phyloP scores from a whole-genome alignment of 306 rosid genomes.

The Prunus mume region DNA sequence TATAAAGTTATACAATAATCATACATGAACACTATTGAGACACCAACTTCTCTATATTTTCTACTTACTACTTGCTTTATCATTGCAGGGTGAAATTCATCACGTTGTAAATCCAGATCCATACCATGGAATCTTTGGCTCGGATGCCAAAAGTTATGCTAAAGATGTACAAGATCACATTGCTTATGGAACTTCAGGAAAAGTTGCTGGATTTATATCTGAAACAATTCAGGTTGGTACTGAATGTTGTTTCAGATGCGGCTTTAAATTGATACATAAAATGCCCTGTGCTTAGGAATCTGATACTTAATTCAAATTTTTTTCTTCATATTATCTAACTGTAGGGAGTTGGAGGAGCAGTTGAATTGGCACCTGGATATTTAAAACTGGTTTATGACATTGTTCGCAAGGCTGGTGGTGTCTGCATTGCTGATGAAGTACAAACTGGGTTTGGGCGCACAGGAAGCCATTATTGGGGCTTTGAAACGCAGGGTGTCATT shows the following conservation, averaged over 20 bases:
- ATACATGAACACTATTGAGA: background rate
- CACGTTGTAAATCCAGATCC: slow-evolving; percentile 90
- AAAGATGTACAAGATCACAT: slow-evolving; percentile 84
- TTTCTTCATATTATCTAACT: slow-evolving; percentile 6
- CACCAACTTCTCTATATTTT: slow-evolving; percentile 17
- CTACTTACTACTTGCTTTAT: slow-evolving; percentile 16
- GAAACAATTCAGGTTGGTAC: slow-evolving; percentile 76
- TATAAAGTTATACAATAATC: background rate
- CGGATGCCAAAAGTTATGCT: slow-evolving; percentile 62
- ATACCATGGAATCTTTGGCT: slow-evolving; percentile 71
- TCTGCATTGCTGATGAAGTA: slow-evolving; percentile 98
- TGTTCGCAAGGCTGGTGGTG: slow-evolving; percentile 82
- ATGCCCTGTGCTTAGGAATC: background rate
- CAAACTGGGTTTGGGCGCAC: slow-evolving; percentile 96
- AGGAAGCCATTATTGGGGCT: slow-evolving; percentile 95
- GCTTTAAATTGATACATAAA: slow-evolving; percentile 4
- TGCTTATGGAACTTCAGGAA: slow-evolving; percentile 78
- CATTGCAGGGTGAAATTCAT: slow-evolving; percentile 76
- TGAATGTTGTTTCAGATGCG: background rate
- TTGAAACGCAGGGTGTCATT: slow-evolving; percentile 80
- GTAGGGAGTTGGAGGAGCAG: slow-evolving; percentile 93
- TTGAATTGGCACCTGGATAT: slow-evolving; percentile 87
- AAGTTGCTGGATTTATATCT: slow-evolving; percentile 81
- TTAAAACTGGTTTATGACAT: slow-evolving; percentile 80
- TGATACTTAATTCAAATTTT: background rate